Base-by-base conservation (phyloP, 495 filamentous ascomycete genomes). In the Hypomontagnella submonticulosa region DNA sequence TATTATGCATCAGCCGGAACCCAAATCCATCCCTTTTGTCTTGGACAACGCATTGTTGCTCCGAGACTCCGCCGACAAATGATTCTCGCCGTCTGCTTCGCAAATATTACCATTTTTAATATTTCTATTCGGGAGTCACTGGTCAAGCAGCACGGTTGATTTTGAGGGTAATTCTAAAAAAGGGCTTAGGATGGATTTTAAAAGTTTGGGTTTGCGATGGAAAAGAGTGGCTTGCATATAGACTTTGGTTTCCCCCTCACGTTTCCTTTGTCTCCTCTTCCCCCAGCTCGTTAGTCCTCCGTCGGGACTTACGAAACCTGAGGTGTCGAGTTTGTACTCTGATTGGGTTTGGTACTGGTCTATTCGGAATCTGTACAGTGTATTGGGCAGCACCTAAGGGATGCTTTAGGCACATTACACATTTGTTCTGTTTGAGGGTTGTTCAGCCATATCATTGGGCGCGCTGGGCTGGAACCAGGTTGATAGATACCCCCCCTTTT, bases 391-490 rank as follows among this genome's bases (percentile, higher is more conserved):
- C 69, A 64, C 63, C 66, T 49, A 42, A 52, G 49, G 57, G 61
- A 69, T 66, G 67, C 54, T 63, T 58, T 50, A 63, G 59, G 53
- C 61, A 63, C 52, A 64, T 56, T 57, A 72, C 63, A 64, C 65
- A 56, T 70, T 70, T 62, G 64, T 60, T 63, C 62, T 59, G 60
- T 73, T 71, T 65, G 64, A 71, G 67, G 67, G 69, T 70, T 68
- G 66, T 70, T 71, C 46, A 71, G 67, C 69, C 69, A 63, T 58
- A 57, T 63, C 61, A 66, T 61, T 67, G 71, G 63, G 72, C 69
- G 72, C 64, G 70, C 76, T 79, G 75, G 79, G 67, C 79, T 80
- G 79, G 79, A 69, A 74, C 78, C 78, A 76, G 74, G 71, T 77
- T 67, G 66, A 75, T 78, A 78, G 75, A 81, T 78, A 79, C 77